Evolutionary conservation across 164 flowering plant genomes (phyloP).

Genomic region (Dillenia turbinata): DNA sequence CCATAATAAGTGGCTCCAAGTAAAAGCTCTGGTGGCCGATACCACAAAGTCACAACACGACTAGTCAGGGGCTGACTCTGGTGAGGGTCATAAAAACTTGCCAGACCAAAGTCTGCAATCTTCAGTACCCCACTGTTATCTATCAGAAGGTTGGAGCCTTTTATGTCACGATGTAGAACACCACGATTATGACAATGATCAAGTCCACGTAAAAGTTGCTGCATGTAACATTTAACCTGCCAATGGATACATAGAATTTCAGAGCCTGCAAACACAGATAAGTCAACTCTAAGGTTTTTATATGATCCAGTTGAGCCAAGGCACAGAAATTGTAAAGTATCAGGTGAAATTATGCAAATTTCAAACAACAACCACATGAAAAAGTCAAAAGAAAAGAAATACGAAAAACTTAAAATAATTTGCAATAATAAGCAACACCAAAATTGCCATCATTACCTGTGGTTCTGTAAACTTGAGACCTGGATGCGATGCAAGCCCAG

Average conservation of each 20-base stretch:
- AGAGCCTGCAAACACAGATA: background rate
- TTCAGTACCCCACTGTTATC: slow-evolving; percentile 85
- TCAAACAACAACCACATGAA: background rate
- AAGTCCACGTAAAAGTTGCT: slow-evolving; percentile 85
- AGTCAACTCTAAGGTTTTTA: too few species aligned
- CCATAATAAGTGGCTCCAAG: slow-evolving; percentile 94
- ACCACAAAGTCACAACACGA: slow-evolving; percentile 97
- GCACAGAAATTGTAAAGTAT: too few species aligned
- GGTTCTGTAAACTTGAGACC: slow-evolving; percentile 81
- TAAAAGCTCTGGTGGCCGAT: slow-evolving; percentile 94
- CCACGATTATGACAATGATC: slow-evolving; percentile 90
- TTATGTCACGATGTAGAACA: slow-evolving; percentile 93
- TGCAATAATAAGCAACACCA: too few species aligned
- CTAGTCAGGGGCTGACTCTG: slow-evolving; percentile 81
- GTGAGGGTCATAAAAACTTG: slow-evolving; percentile 71
- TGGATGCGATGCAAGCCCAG: slow-evolving; percentile 81
- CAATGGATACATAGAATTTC: slow-evolving; percentile 5
- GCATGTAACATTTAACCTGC: slow-evolving; percentile 96
- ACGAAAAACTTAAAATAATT: slow-evolving; percentile 1
- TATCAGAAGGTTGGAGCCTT: slow-evolving; percentile 92
- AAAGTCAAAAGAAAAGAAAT: background rate
- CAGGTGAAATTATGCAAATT: too few species aligned
- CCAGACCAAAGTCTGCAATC: slow-evolving; percentile 96
- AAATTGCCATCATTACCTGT: slow-evolving; percentile 42
- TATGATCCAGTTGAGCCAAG: too few species aligned